A percentile compares a stretch with the other conserved stretches of the same genome.
These are phyloP conservation scores for Platismatia glauca DNA, from an alignment of 495 filamentous ascomycete genomes.

Conservation along the genomic window DNA sequence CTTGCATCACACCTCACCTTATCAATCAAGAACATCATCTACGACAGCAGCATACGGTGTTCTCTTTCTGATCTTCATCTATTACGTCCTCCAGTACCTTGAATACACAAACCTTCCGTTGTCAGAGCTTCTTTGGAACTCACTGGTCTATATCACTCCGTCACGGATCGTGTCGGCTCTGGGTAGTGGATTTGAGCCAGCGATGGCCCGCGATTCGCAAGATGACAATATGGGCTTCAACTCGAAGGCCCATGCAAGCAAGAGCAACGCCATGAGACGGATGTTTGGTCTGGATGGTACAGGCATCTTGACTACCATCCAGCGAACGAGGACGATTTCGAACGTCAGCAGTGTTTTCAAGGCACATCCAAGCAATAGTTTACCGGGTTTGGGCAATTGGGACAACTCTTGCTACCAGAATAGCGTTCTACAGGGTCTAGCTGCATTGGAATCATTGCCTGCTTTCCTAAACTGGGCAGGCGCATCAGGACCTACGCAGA, in stretches of 20 bases:
- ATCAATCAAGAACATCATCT: slow-evolving; percentile 3
- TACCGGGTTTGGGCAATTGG: slow-evolving; percentile 79
- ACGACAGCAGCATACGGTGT: slow-evolving; percentile 24
- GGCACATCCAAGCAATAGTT: slow-evolving; percentile 35
- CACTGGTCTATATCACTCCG: slow-evolving; percentile 52
- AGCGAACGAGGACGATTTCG: slow-evolving; percentile 36
- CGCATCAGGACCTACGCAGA: slow-evolving; percentile 37
- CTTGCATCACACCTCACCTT: background rate
- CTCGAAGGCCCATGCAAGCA: slow-evolving; percentile 41
- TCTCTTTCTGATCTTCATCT: slow-evolving; percentile 35
- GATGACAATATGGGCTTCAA: slow-evolving; percentile 24
- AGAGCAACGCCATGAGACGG: slow-evolving; percentile 59
- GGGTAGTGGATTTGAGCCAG: slow-evolving; percentile 30
- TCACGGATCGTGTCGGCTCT: slow-evolving; percentile 50
- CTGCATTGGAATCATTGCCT: slow-evolving; percentile 59
- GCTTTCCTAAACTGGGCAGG: slow-evolving; percentile 43
- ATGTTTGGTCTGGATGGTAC: slow-evolving; percentile 56
- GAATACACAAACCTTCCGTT: slow-evolving; percentile 27
- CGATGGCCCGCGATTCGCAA: slow-evolving; percentile 19
- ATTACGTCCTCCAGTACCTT: slow-evolving; percentile 32
- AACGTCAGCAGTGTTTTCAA: slow-evolving; percentile 36
- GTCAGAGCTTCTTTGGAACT: slow-evolving; percentile 51
- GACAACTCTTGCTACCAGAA: slow-evolving; percentile 98
- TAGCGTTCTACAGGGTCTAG: slow-evolving; percentile 80
- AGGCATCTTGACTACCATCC: slow-evolving; percentile 43